These are phyloP conservation scores for Apocynum venetum DNA, from an alignment of 257 asterid species.

Conservation along the genomic window DNA sequence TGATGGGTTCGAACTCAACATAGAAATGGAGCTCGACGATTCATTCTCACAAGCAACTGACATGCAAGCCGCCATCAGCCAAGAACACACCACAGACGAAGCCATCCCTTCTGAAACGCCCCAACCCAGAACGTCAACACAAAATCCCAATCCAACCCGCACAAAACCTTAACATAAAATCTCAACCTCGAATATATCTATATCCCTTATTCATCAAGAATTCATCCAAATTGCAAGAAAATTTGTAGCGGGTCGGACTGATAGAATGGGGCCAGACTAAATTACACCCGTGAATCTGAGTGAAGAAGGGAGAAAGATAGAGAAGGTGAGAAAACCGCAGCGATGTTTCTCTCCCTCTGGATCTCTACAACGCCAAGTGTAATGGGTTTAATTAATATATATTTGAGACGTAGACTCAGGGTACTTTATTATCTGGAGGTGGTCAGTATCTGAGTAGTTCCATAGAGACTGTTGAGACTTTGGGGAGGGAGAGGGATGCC, in stretches of 20 bases:
- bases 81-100: slow-evolving; percentile 42
- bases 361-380: slow-evolving; percentile 16
- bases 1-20: slow-evolving; percentile 26
- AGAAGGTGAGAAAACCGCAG: neutral
- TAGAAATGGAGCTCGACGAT: slow-evolving; percentile 26
- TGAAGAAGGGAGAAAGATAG: neutral
- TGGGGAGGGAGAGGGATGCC: neutral
- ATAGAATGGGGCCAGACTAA: neutral
- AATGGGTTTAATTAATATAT: neutral
- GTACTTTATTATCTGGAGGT: neutral
- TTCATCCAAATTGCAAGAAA: neutral
- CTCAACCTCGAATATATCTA: neutral
- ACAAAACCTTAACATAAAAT: neutral
- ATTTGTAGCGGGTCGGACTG: neutral
- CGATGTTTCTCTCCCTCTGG: slow-evolving; percentile 6
- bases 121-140: neutral
- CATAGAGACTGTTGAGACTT: slow-evolving; percentile 4
- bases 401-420: too few species aligned
- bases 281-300: slow-evolving; percentile 11
- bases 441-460: slow-evolving; percentile 19
- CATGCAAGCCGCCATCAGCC: slow-evolving; percentile 93
- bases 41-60: slow-evolving; percentile 65
- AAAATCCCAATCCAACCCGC: neutral
- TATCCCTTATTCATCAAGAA: neutral
- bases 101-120: slow-evolving; percentile 13